Base-by-base conservation (phyloP, 2,329 filamentous ascomycete genomes). In the Hypoxylon sp. region DNA sequence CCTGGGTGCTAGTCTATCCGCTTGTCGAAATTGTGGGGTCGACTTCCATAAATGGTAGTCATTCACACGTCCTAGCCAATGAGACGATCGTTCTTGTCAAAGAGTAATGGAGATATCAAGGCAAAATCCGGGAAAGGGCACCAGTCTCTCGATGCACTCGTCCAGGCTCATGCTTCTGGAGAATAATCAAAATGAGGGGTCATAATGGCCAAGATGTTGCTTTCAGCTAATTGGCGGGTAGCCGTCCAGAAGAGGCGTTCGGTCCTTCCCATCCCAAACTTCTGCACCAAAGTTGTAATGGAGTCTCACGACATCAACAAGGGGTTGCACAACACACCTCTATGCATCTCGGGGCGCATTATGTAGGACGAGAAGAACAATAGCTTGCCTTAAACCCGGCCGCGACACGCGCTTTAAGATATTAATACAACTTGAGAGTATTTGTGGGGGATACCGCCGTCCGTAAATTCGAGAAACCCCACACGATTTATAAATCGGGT, bases 1-100 rank as follows among this genome's bases (percentile, higher is more conserved):
- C 29, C 29, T 6, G 2, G 9, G 5, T n/a, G 14, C 3, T 9
- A n/a, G 14, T 14, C 3, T 26, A 14, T 31, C 31, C 47, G 22
- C 13, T 48, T 17, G 13, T 14, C 26, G 11, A 22, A 10, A 51
- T 33, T n/a, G 47, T 31, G 47, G 26, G 6, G 47, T 26, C n/a
- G 31, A 44, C 31, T 57, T 57, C 53, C 53, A 29, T 29, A 57
- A 57, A 57, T 14, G 53, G 53, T 13, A 46, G n/a, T 17, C n/a
- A n/a, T 24, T 44, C 4, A 46, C 24, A 14, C 9, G 13, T 3
- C 44, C 39, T 6, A 8, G 31, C 53, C 53, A 46, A 57, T 57
- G 14, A 31, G 37, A 57, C 6, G 29, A 5, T 22, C 14, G 3
- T 5, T 46, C 3, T 35, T 17, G 29, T 9, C 5, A 31, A 8